Conservation (phyloP, 2,329 filamentous ascomycete genomes). For the Hymenoscyphus albidus region DNA sequence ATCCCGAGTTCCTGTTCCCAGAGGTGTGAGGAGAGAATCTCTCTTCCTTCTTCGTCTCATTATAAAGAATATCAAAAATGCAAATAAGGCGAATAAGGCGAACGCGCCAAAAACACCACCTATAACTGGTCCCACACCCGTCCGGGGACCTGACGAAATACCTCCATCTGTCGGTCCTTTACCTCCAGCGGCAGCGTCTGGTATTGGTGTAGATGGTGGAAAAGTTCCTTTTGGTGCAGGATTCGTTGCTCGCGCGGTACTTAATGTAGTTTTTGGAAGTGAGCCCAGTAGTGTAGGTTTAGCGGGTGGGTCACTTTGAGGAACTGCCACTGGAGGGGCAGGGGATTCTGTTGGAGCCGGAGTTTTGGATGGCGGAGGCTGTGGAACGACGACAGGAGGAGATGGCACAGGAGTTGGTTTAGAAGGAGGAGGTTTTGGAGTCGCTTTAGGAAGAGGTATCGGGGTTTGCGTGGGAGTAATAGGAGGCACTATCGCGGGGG, state of each 20-base stretch:
- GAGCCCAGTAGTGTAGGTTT: conserved; percentile 14
- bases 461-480: conserved; percentile 7
- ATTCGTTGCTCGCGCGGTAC: background rate
- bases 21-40: conserved; percentile 28
- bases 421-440: conserved; percentile 3
- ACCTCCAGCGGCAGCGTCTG: conserved; percentile 16
- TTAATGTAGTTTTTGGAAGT: conserved; percentile 11
- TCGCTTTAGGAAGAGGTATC: background rate
- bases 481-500: background rate
- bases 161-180: conserved; percentile 19
- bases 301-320: conserved; percentile 26
- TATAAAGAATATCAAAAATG: conserved; percentile 29
- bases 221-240: background rate
- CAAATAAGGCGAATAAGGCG: conserved; percentile 28
- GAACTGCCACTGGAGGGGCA: conserved; percentile 25
- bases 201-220: conserved; percentile 9
- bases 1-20: conserved; percentile 18
- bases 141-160: conserved; percentile 22
- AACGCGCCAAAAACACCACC: conserved; percentile 32
- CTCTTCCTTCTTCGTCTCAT: conserved; percentile 23
- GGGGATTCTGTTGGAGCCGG: conserved; percentile 28
- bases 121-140: conserved; percentile 26
- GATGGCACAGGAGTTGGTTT: conserved; percentile 8
- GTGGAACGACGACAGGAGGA: conserved; percentile 13
- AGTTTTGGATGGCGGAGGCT: conserved; percentile 25